Evolutionary conservation across 2,329 filamentous ascomycete genomes (phyloP).

Genomic region (Camillea tinctor): DNA sequence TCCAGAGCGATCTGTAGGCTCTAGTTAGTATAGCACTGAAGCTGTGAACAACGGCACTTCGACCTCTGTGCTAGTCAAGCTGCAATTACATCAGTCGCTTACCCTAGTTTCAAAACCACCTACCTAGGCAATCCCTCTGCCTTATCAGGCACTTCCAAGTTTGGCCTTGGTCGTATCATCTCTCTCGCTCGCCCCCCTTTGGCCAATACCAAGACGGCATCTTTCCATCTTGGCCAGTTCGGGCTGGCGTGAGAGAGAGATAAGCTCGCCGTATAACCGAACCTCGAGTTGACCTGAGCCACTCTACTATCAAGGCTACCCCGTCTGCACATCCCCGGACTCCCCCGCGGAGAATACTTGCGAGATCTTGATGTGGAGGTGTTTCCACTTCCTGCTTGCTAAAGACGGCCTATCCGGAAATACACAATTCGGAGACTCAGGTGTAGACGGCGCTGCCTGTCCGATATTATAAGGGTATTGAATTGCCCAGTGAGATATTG

Average conservation of each 20-base stretch:
- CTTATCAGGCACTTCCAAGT: conserved; percentile 6
- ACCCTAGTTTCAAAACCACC: background rate
- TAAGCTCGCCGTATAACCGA: background rate
- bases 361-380: conserved; percentile 12
- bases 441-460: background rate
- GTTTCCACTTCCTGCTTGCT: conserved; percentile 16
- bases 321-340: conserved; percentile 16
- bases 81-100: background rate
- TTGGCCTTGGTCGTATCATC: conserved; percentile 6
- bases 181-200: background rate
- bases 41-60: no score
- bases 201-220: background rate
- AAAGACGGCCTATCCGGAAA: conserved; percentile 23
- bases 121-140: background rate
- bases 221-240: conserved; percentile 1
- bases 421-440: conserved; percentile 14
- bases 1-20: background rate
- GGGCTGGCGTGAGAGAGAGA: conserved; percentile 2
- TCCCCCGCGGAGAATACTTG: conserved; percentile 25
- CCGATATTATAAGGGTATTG: conserved; percentile 13
- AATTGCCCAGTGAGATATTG: background rate
- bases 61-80: no score
- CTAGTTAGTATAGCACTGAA: no score
- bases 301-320: background rate
- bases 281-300: background rate